These are phyloP conservation scores for Globisporangium alternatum DNA, from an alignment of 352 stramenopile species.

Conservation along the genomic window DNA sequence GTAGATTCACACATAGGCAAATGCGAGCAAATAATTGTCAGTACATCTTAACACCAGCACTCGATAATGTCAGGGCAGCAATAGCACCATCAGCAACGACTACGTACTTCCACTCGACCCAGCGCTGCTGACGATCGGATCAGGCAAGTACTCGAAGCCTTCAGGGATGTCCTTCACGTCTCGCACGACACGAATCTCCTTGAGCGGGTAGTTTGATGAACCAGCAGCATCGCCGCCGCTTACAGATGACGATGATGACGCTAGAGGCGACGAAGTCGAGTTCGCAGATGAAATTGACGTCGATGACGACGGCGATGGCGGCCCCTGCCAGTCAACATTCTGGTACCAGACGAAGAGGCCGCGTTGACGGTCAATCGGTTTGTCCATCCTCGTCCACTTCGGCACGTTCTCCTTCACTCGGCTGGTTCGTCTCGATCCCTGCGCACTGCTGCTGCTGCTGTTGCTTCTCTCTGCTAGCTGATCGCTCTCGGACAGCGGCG, in stretches of 20 bases:
- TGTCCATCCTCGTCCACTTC: conserved; percentile 67
- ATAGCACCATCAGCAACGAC: conserved; percentile 3
- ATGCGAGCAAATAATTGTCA: conserved; percentile 2
- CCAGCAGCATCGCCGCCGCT: not conserved
- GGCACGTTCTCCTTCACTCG: not conserved
- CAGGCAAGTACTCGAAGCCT: conserved; percentile 53
- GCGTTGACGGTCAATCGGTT: conserved; percentile 59
- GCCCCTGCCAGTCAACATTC: conserved; percentile 25
- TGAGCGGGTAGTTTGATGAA: conserved; percentile 41
- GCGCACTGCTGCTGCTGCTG: conserved; percentile 7
- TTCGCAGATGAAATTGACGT: not conserved
- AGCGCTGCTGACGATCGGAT: conserved; percentile 41
- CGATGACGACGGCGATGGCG: conserved; percentile 13
- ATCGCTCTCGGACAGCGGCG: not conserved
- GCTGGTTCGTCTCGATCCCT: not conserved
- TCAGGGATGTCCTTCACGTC: conserved; percentile 63
- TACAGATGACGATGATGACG: conserved; percentile 8
- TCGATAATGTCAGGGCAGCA: not conserved
- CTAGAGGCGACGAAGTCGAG: conserved; percentile 16
- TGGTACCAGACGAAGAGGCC: conserved; percentile 71
- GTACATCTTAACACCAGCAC: not conserved
- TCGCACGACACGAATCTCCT: conserved; percentile 77
- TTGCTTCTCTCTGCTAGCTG: not conserved
- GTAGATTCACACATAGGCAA: conserved; percentile 9
- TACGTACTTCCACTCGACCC: conserved; percentile 31